These are phyloP conservation scores for Claviceps purpurea DNA, from an alignment of 2,329 filamentous ascomycete species.

Conservation along the genomic window DNA sequence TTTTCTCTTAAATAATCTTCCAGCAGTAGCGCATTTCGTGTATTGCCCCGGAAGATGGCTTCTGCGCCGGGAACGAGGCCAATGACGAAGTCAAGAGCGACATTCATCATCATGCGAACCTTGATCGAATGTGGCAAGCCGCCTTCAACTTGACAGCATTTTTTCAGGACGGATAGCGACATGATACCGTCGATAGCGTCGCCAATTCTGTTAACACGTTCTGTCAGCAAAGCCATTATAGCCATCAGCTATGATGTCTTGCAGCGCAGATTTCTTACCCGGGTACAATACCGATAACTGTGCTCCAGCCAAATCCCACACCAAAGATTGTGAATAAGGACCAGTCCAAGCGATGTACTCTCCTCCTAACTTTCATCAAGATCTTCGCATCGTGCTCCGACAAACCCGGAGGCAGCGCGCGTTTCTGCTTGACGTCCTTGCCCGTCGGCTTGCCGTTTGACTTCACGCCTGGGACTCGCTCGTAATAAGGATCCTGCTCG, in stretches of 20 bases:
- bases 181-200: slow-evolving; percentile 63
- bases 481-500: slow-evolving; percentile 75
- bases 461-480: slow-evolving; percentile 62
- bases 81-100: slow-evolving; percentile 58
- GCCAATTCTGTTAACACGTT: slow-evolving; percentile 43
- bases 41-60: slow-evolving; percentile 61
- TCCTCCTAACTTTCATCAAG: slow-evolving; percentile 72
- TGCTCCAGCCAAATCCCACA: slow-evolving; percentile 78
- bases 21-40: slow-evolving; percentile 57
- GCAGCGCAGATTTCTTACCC: slow-evolving; percentile 41
- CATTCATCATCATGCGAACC: slow-evolving; percentile 67
- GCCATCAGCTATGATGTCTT: not conserved
- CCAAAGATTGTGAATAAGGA: slow-evolving; percentile 70
- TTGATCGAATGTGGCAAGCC: slow-evolving; percentile 52
- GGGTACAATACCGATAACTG: slow-evolving; percentile 73
- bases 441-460: slow-evolving; percentile 49
- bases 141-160: slow-evolving; percentile 61
- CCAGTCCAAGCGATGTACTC: slow-evolving; percentile 78
- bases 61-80: slow-evolving; percentile 63
- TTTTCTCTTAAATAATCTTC: slow-evolving; percentile 56
- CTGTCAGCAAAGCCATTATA: not conserved
- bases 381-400: slow-evolving; percentile 70
- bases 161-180: slow-evolving; percentile 60
- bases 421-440: slow-evolving; percentile 73
- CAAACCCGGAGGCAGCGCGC: slow-evolving; percentile 70